These are phyloP conservation scores for Pseudogymnoascus sp. DNA, from an alignment of 2,329 filamentous ascomycete genomes.

Conservation along the genomic window DNA sequence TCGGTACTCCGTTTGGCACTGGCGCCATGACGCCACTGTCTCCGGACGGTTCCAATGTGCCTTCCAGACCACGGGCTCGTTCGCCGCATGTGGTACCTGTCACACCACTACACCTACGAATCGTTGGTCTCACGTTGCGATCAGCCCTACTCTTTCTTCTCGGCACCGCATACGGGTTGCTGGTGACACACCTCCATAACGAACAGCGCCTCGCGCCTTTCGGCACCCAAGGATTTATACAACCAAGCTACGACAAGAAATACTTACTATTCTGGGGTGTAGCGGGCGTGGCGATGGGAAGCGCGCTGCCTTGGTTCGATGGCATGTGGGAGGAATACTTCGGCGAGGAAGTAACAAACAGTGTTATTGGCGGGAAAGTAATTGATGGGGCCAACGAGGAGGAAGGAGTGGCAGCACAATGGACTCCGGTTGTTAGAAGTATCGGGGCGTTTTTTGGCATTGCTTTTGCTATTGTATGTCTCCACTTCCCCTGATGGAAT, in stretches of 20 bases:
- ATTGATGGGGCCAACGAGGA: constrained; percentile 16
- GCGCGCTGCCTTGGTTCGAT: constrained; percentile 78
- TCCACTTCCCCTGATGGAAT: background rate
- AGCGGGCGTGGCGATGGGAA: constrained; percentile 69
- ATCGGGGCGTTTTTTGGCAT: constrained; percentile 67
- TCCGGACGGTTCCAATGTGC: constrained; percentile 33
- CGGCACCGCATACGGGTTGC: constrained; percentile 72
- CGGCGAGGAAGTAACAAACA: constrained; percentile 16
- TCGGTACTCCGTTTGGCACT: constrained; percentile 68
- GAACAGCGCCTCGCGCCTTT: constrained; percentile 57
- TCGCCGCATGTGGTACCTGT: background rate
- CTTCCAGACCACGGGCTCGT: constrained; percentile 6
- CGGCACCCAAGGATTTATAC: constrained; percentile 40
- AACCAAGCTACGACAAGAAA: constrained; percentile 44
- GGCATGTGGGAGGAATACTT: constrained; percentile 55
- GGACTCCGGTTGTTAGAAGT: constrained; percentile 65
- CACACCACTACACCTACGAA: constrained; percentile 1
- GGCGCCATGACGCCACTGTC: constrained; percentile 62
- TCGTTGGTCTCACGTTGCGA: constrained; percentile 46
- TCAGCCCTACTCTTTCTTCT: constrained; percentile 65
- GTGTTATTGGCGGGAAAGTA: constrained; percentile 25
- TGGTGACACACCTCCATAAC: constrained; percentile 74
- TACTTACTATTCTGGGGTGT: constrained; percentile 79
- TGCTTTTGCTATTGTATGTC: constrained; percentile 73
- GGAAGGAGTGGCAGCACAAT: constrained; percentile 51